A percentile compares a stretch with the other conserved stretches of the same genome.
Evolutionary conservation across 768 basidiomycete genomes (phyloP).

Genomic region (Tylopilus sp.): DNA sequence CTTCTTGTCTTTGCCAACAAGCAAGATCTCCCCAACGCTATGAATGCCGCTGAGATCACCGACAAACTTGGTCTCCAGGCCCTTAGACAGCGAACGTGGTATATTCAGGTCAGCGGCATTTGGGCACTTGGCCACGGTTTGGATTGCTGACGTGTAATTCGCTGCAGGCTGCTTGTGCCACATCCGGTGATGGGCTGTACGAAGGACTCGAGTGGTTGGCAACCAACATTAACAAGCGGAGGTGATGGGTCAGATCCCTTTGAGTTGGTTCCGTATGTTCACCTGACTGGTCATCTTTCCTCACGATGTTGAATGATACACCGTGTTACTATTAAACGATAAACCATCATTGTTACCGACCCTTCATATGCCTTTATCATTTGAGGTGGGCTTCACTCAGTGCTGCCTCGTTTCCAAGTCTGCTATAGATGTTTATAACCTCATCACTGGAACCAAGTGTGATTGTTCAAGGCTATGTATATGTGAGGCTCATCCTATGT

Average conservation of each 20-base stretch:
- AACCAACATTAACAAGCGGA: conserved; percentile 78
- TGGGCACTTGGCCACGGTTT: not conserved
- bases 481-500: conserved; percentile 46
- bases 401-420: conserved; percentile 13
- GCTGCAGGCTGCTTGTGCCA: conserved; percentile 90
- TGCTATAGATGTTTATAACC: conserved; percentile 20
- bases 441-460: conserved; percentile 6
- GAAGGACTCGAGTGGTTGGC: conserved; percentile 98
- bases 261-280: conserved; percentile 41
- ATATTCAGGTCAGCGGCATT: conserved; percentile 72
- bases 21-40: conserved; percentile 99
- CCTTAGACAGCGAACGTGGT: conserved; percentile 96
- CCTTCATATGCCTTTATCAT: conserved; percentile 12
- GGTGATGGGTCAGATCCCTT: conserved; percentile 48
- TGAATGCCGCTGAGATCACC: conserved; percentile 99
- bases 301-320: conserved; percentile 56
- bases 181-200: conserved; percentile 97
- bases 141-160: conserved; percentile 16
- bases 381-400: conserved; percentile 2
- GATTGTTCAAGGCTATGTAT: conserved; percentile 10
- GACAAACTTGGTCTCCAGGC: conserved; percentile 99
- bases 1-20: conserved; percentile 99
- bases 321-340: conserved; percentile 35
- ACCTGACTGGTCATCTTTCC: conserved; percentile 56
- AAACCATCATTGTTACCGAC: conserved; percentile 28